phyloP scores from a whole-genome alignment of 73 alveolate species.

The Halteria grandinella region DNA sequence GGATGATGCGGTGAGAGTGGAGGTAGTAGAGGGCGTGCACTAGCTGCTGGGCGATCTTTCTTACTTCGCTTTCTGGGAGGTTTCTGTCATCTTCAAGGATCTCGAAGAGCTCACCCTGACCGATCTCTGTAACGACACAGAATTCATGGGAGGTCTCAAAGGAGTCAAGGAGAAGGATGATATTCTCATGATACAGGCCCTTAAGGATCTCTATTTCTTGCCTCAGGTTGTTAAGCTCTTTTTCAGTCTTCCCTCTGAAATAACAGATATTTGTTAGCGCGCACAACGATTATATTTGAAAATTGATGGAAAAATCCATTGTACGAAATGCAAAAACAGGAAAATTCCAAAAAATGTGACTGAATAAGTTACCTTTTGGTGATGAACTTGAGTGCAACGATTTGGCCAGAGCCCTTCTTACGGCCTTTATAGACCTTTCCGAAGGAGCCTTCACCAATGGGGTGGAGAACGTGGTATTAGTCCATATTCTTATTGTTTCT shows the following conservation, averaged over 20 bases:
- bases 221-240: conserved; percentile 96
- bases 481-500: too few relatives aligned
- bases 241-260: conserved; percentile 96
- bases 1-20: conserved; percentile 96
- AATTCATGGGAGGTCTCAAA: conserved; percentile 98
- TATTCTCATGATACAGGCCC: conserved; percentile 98
- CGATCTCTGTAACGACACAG: conserved; percentile 97
- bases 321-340: too few relatives aligned
- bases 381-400: conserved; percentile 98
- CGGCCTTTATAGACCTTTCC: conserved; percentile 99
- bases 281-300: too few relatives aligned
- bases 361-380: conserved; percentile 79
- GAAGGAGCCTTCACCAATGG: conserved; percentile 99
- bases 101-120: conserved; percentile 98
- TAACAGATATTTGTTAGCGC: too few relatives aligned
- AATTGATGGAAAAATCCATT: too few relatives aligned
- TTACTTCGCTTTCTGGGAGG: conserved; percentile 98
- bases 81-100: conserved; percentile 99
- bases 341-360: neutral
- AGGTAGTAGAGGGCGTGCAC: conserved; percentile 96
- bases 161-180: conserved; percentile 97
- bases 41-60: conserved; percentile 97
- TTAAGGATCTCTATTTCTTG: conserved; percentile 97
- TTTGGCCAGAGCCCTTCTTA: conserved; percentile 94
- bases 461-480: conserved; percentile 91